phyloP scores from a whole-genome alignment of 1,139 yeast species.

The Geotrichum fermentans region DNA sequence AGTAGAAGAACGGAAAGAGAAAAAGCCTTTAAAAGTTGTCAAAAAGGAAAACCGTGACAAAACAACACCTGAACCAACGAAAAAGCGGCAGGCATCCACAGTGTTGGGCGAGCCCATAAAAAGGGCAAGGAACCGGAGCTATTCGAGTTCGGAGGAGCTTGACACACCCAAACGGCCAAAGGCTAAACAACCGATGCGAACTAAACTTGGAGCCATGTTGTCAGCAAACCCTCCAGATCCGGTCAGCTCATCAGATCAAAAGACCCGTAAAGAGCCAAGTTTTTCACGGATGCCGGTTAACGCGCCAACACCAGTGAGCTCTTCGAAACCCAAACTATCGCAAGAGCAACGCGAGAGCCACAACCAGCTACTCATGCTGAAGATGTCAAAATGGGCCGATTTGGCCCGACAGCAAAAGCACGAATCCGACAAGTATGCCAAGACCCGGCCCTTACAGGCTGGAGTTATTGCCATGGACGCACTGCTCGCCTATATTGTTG shows the following conservation, averaged over 20 bases:
- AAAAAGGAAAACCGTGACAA: neutral
- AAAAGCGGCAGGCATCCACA: conserved; percentile 1
- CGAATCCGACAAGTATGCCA: conserved; percentile 34
- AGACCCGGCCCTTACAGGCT: conserved; percentile 28
- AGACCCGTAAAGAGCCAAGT: neutral
- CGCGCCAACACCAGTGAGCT: conserved; percentile 5
- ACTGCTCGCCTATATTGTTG: conserved; percentile 38
- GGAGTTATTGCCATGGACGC: conserved; percentile 36
- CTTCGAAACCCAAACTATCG: conserved; percentile 17
- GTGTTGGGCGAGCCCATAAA: neutral
- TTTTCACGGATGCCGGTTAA: neutral
- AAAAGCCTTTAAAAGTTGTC: neutral
- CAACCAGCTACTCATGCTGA: conserved; percentile 26
- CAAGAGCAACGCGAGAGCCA: conserved; percentile 30
- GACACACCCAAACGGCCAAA: neutral
- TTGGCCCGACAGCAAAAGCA: conserved; percentile 36
- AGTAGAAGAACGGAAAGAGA: conserved; percentile 8
- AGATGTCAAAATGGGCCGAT: conserved; percentile 33
- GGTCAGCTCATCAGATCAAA: neutral
- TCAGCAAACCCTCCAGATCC: neutral
- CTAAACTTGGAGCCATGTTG: neutral
- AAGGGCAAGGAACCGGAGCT: neutral
- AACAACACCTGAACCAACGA: neutral
- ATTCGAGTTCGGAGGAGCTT: conserved; percentile 6
- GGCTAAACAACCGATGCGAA: neutral